These are phyloP conservation scores for Scortechinia acanthostroma DNA, from an alignment of 2,329 filamentous ascomycete genomes.

Conservation along the genomic window DNA sequence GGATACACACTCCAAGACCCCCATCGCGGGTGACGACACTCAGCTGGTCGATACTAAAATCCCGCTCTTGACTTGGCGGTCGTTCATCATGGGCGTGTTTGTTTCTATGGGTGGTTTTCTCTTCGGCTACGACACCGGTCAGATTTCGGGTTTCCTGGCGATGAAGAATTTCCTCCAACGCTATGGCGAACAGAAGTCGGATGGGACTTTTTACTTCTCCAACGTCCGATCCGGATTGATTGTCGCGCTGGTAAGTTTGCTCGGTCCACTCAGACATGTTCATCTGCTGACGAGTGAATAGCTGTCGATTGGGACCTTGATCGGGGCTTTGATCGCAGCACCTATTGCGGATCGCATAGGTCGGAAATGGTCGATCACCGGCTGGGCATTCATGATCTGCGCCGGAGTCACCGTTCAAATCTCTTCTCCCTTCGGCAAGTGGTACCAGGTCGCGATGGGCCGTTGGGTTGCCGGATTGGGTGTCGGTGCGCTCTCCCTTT, in stretches of 20 bases:
- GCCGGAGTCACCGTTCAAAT: not conserved
- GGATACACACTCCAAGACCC: too few relatives aligned
- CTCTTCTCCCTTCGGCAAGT: not conserved
- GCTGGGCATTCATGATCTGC: not conserved
- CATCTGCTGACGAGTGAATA: not conserved
- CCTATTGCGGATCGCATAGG: not conserved
- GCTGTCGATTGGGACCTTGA: not conserved
- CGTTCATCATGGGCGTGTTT: conserved; percentile 29
- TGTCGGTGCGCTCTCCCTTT: not conserved
- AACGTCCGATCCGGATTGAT: conserved; percentile 30
- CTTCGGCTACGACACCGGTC: conserved; percentile 30
- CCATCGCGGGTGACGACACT: too few relatives aligned
- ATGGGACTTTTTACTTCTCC: conserved; percentile 21
- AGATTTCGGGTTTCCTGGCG: conserved; percentile 30
- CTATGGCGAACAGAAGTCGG: conserved; percentile 20
- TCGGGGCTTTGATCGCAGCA: not conserved
- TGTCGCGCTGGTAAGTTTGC: conserved; percentile 22
- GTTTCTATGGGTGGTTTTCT: conserved; percentile 34
- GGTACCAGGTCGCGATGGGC: conserved; percentile 1
- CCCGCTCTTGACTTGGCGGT: conserved; percentile 25
- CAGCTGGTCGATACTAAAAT: conserved; percentile 32
- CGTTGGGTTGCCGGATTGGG: not conserved
- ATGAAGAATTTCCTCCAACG: conserved; percentile 27
- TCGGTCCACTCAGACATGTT: not conserved
- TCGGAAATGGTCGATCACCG: not conserved